phyloP scores from a whole-genome alignment of 192 early-diverging fungal genomes.

The Thamnidium elegans region DNA sequence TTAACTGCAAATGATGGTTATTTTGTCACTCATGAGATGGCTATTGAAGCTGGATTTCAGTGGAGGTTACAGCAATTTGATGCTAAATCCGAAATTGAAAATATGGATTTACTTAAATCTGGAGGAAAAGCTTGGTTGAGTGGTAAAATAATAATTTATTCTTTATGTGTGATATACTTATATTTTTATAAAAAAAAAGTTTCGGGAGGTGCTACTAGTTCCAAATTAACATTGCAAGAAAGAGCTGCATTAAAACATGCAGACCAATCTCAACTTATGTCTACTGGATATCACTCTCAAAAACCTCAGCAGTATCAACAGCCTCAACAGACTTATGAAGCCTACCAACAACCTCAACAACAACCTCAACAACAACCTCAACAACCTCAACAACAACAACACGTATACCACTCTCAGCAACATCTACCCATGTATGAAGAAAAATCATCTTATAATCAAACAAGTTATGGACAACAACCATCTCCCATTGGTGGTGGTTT shows the following conservation, averaged over 20 bases:
- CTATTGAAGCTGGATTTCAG: conserved; percentile 41
- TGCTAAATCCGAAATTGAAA: conserved; percentile 23
- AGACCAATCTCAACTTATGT: neutral
- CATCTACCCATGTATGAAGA: neutral
- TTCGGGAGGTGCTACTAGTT: conserved; percentile 19
- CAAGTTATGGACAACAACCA: neutral
- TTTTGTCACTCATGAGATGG: conserved; percentile 52
- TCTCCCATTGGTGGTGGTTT: neutral
- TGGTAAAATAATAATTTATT: conserved; percentile 29
- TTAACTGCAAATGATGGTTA: conserved; percentile 42
- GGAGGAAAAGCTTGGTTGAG: conserved; percentile 32
- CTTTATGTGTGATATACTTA: too few relatives aligned
- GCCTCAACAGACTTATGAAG: too few relatives aligned
- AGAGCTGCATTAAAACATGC: conserved; percentile 17
- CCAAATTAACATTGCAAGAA: conserved; percentile 28
- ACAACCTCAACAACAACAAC: neutral
- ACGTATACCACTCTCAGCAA: neutral
- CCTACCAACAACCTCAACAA: too few relatives aligned
- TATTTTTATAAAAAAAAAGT: too few relatives aligned
- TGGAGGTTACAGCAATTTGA: conserved; percentile 35
- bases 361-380: neutral
- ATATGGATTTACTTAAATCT: conserved; percentile 31
- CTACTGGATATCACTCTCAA: too few relatives aligned
- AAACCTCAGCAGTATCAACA: too few relatives aligned
- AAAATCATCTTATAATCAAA: neutral